A percentile compares a stretch with the other conserved stretches of the same genome.
Conservation (phyloP, 306 rosid species). For the Begonia fuchsioides region DNA sequence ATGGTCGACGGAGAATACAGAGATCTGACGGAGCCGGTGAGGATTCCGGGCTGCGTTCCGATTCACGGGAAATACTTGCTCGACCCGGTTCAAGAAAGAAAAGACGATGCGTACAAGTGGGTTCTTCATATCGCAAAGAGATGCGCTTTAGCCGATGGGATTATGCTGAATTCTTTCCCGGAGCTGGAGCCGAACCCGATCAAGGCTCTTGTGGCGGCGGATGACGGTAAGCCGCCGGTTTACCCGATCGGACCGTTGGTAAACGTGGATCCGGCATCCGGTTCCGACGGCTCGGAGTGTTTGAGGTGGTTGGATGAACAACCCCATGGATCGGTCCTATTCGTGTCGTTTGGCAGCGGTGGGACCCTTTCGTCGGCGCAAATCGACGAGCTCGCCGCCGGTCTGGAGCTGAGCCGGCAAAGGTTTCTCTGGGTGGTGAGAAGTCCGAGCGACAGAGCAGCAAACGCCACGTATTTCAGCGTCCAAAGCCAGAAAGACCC, state of each 20-base stretch:
- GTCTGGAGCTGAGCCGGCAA: constrained; percentile 28
- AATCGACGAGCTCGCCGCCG: constrained; percentile 22
- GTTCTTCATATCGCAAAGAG: constrained; percentile 26
- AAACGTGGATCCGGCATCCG: constrained; percentile 8
- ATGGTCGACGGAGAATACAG: constrained; percentile 23
- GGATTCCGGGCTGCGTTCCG: constrained; percentile 46
- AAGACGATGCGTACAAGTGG: constrained; percentile 37
- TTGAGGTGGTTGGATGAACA: constrained; percentile 29
- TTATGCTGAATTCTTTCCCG: constrained; percentile 37
- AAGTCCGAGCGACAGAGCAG: constrained; percentile 17
- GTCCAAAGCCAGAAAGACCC: constrained; percentile 19
- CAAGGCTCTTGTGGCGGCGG: constrained; percentile 9
- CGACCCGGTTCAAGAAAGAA: constrained; percentile 49
- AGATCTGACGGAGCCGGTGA: constrained; percentile 29
- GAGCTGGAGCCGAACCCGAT: constrained; percentile 48
- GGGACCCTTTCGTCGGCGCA: constrained; percentile 26
- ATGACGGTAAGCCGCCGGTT: constrained; percentile 26
- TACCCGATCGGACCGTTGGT: constrained; percentile 52
- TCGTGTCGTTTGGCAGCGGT: constrained; percentile 33
- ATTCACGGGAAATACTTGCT: constrained; percentile 32
- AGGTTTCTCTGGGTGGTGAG: constrained; percentile 34
- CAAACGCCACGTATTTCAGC: constrained; percentile 30
- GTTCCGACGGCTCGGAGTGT: constrained; percentile 13
- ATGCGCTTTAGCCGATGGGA: constrained; percentile 28
- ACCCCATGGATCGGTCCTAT: constrained; percentile 29